phyloP scores from a whole-genome alignment of 768 basidiomycete species.

The Collybiopsis luxurians region DNA sequence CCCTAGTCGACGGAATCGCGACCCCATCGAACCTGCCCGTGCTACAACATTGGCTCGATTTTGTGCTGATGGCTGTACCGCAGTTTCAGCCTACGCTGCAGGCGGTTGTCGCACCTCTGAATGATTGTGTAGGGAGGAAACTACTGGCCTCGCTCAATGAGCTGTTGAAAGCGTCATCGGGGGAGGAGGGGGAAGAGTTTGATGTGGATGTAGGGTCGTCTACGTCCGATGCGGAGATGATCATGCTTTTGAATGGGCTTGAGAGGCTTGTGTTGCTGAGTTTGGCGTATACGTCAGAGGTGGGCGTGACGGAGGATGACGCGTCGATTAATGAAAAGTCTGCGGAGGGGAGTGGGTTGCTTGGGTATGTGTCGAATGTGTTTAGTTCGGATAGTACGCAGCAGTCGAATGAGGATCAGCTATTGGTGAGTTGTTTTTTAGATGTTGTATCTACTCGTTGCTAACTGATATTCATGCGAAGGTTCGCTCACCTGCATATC shows the following conservation, averaged over 20 bases:
- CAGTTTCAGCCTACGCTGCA: conserved; percentile 77
- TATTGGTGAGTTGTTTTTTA: conserved; percentile 42
- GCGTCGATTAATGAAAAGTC: conserved; percentile 47
- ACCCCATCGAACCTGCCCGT: conserved; percentile 69
- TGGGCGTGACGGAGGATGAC: conserved; percentile 55
- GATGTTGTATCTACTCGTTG: not conserved
- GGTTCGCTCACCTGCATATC: conserved; percentile 74
- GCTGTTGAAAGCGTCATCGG: conserved; percentile 40
- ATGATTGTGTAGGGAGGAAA: conserved; percentile 77
- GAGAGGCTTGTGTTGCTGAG: conserved; percentile 81
- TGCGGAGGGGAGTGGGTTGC: conserved; percentile 63
- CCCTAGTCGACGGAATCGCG: conserved; percentile 79
- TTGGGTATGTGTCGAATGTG: conserved; percentile 90
- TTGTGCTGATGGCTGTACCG: conserved; percentile 86
- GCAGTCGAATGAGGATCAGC: conserved; percentile 47
- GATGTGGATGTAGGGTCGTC: conserved; percentile 42
- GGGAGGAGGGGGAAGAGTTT: conserved; percentile 28
- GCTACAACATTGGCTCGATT: conserved; percentile 95
- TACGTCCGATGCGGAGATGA: conserved; percentile 77
- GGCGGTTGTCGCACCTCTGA: conserved; percentile 66
- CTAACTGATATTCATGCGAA: conserved; percentile 22
- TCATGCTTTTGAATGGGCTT: conserved; percentile 79
- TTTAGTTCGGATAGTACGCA: conserved; percentile 71
- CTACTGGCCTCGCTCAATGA: conserved; percentile 57
- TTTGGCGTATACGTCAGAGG: conserved; percentile 55